Conservation (phyloP, 2,329 filamentous ascomycete species). For the Colletotrichum tamarilloi region DNA sequence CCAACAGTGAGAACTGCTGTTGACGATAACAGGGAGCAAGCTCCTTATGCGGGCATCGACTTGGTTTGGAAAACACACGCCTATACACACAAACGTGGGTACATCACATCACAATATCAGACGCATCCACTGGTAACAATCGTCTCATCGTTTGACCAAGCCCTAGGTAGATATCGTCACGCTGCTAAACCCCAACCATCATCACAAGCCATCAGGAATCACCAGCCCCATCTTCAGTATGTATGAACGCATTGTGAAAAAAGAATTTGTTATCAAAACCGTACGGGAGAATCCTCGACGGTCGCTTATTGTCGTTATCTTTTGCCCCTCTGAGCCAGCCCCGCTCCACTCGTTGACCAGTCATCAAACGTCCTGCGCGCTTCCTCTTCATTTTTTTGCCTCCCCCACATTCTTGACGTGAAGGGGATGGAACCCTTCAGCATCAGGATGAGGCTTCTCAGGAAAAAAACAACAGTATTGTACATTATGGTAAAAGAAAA, state of each 20-base stretch:
- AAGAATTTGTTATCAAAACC: background rate
- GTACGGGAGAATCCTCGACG: background rate
- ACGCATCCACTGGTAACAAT: constrained; percentile 7
- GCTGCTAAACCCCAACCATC: background rate
- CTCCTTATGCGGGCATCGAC: background rate
- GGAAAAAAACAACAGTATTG: constrained; percentile 8
- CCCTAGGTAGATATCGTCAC: background rate
- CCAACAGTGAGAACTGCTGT: too few relatives aligned
- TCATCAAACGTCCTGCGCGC: constrained; percentile 22
- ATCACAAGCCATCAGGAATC: constrained; percentile 4
- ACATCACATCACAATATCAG: background rate
- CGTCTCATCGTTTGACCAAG: constrained; percentile 34
- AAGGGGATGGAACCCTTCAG: background rate
- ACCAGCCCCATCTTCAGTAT: background rate
- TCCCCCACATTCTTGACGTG: background rate
- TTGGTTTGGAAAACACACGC: background rate
- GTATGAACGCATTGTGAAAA: background rate
- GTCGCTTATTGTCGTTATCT: constrained; percentile 1
- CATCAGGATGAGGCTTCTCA: constrained; percentile 10
- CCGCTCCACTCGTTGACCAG: constrained; percentile 7
- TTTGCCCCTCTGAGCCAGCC: constrained; percentile 3
- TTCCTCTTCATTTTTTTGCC: background rate
- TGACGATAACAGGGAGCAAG: background rate
- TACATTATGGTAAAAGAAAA: constrained; percentile 8
- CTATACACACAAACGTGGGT: background rate